Base-by-base conservation (phyloP, 352 stramenopile genomes). In the Phytophthora pluvialis region DNA sequence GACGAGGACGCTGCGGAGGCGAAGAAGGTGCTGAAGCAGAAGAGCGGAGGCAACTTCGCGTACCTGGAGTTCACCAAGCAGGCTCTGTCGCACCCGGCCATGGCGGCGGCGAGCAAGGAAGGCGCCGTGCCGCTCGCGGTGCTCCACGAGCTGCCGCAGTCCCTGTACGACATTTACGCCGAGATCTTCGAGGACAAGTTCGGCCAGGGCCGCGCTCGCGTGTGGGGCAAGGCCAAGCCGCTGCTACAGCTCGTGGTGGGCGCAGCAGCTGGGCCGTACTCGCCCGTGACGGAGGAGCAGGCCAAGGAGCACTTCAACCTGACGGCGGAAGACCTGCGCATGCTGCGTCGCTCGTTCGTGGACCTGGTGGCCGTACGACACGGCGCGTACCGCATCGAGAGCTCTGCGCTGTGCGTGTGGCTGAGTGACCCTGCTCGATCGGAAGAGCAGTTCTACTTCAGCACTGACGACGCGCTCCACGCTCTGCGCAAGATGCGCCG, bases 181-280 rank as follows among this genome's bases (percentile, higher is more conserved):
- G 82, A 93, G 64, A 93, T 95, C 39, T 95, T 95, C 45, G 82
- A 95, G 48, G 88, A 95, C 62, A 95, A 95, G 69, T 95, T 94
- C 49, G 88, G 88, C 28, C 77, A 88, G 28, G 86, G 82, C 11
- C 81, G 75, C 18, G 82, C 62, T n/a, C 88, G 86, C 18, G 53
- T 91, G n/a, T 95, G 88, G 88, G 72, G 73, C 33, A 93, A 93
- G 64, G 85, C 74, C 1, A 79, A 91, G 26, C 85, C 83, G 8
- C 73, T 94, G 38, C 66, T 95, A 2, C 64, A 91, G 61, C 73
- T 93, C 35, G 85, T 94, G 58, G 77, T 91, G 6, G 76, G 81
- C 5, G 81, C 88, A 32, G 81, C 88, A 7, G 73, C 79, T 4
- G 81, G 86, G 1, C 85, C 88, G 39, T 93, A 91, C 64, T 78